phyloP scores from a whole-genome alignment of 257 asterid genomes.

The Solanum ossicruentum region DNA sequence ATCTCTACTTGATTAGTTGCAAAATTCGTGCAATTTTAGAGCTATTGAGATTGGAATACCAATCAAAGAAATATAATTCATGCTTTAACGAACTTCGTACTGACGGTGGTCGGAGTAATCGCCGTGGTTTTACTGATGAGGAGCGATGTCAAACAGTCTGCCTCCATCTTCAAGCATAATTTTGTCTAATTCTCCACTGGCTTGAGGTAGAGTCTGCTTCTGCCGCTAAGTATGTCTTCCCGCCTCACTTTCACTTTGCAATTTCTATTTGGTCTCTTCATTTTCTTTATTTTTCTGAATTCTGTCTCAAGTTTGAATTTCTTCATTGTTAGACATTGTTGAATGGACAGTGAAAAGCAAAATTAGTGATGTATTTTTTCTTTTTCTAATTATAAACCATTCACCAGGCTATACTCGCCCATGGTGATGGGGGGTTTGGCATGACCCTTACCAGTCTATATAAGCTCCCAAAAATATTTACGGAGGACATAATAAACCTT shows the following conservation, averaged over 20 bases:
- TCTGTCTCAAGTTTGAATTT: too few species aligned
- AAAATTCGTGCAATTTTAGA: not conserved
- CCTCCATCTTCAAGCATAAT: slow-evolving; percentile 57
- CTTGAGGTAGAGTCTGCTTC: slow-evolving; percentile 58
- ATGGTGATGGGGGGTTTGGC: not conserved
- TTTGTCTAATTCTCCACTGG: slow-evolving; percentile 58
- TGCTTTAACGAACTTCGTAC: slow-evolving; percentile 59
- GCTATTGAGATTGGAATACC: not conserved
- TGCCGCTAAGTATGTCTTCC: slow-evolving; percentile 38
- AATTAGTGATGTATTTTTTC: too few species aligned
- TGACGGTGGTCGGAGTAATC: slow-evolving; percentile 62
- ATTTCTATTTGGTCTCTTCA: not conserved
- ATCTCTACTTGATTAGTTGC: not conserved
- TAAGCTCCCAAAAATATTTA: too few species aligned
- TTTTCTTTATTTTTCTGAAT: not conserved
- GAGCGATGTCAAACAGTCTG: slow-evolving; percentile 8
- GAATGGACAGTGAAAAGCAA: too few species aligned
- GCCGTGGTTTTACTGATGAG: slow-evolving; percentile 41
- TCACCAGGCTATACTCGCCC: not conserved
- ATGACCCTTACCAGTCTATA: not conserved
- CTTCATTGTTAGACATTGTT: too few species aligned
- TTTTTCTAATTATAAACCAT: not conserved
- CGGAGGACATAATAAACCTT: not conserved
- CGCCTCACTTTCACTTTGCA: not conserved
- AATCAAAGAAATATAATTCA: not conserved